Evolutionary conservation across 129 eudicot genomes (phyloP).

Genomic region (Tanacetum coccineum): DNA sequence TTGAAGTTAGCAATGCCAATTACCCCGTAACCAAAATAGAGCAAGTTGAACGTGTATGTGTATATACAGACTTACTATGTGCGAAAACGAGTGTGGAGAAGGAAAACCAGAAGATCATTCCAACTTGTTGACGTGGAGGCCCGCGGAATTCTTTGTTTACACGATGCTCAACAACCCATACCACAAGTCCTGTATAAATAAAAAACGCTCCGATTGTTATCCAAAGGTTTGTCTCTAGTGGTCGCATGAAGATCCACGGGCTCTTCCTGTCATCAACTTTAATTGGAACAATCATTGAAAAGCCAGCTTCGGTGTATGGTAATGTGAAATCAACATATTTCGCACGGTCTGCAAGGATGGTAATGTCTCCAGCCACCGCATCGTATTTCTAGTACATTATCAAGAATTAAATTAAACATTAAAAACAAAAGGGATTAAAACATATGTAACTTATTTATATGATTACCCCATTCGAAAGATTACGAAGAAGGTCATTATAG

Average conservation of each 20-base stretch:
- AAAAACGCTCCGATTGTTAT: slow-evolving; percentile 42
- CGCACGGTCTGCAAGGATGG: slow-evolving; percentile 44
- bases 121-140: slow-evolving; percentile 42
- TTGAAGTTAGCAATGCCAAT: background rate
- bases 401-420: too few species aligned
- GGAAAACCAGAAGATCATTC: slow-evolving; percentile 54
- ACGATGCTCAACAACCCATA: slow-evolving; percentile 61
- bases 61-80: slow-evolving; percentile 46
- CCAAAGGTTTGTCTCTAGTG: slow-evolving; percentile 45
- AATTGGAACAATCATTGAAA: slow-evolving; percentile 38
- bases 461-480: slow-evolving; percentile 18
- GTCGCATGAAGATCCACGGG: slow-evolving; percentile 59
- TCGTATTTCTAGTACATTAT: slow-evolving; percentile 36
- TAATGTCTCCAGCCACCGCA: slow-evolving; percentile 51
- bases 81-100: slow-evolving; percentile 60
- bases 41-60: background rate
- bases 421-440: too few species aligned
- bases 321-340: slow-evolving; percentile 46
- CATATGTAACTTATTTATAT: too few species aligned
- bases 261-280: slow-evolving; percentile 34
- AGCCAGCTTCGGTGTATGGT: slow-evolving; percentile 53
- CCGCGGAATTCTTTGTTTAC: slow-evolving; percentile 55
- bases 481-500: slow-evolving; percentile 31
- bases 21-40: background rate
- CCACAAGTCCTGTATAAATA: slow-evolving; percentile 48